Percentiles rank a stretch among this genome's conserved stretches.
Conservation (phyloP, 257 asterid species). For the Solanum chilense region DNA sequence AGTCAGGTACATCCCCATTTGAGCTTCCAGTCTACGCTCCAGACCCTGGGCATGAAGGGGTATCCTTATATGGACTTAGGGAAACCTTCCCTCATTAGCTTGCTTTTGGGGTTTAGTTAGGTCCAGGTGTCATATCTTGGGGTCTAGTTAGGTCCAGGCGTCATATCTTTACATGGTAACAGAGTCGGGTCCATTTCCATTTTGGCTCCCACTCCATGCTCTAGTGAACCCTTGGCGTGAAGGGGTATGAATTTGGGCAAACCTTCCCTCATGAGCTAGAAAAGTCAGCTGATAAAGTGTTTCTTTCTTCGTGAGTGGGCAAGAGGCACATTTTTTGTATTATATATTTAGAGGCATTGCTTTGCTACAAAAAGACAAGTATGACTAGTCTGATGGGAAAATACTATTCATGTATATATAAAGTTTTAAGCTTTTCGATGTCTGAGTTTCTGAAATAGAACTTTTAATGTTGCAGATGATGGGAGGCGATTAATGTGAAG, state of each 20-base stretch:
- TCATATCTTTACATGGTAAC: no score
- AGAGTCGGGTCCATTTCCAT: no score
- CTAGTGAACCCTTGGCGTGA: no score
- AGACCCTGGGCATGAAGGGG: no score
- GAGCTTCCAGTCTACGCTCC: no score
- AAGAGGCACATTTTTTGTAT: background rate
- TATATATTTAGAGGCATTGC: background rate
- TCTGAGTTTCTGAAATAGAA: background rate
- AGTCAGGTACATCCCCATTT: no score
- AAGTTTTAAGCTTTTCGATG: background rate
- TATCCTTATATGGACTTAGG: background rate
- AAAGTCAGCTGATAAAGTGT: background rate
- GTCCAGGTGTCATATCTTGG: no score
- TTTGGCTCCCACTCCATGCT: no score
- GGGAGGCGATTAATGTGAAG: background rate
- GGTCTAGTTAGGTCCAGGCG: no score
- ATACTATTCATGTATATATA: background rate
- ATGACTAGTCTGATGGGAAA: background rate
- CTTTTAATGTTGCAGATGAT: background rate
- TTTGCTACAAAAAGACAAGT: background rate
- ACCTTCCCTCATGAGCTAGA: no score
- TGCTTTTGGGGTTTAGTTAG: no score
- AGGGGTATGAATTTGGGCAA: no score
- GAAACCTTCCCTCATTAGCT: background rate
- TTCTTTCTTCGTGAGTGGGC: background rate